Evolutionary conservation across 139 green algal genomes (phyloP).

Genomic region (Tetratostichococcus sp.): DNA sequence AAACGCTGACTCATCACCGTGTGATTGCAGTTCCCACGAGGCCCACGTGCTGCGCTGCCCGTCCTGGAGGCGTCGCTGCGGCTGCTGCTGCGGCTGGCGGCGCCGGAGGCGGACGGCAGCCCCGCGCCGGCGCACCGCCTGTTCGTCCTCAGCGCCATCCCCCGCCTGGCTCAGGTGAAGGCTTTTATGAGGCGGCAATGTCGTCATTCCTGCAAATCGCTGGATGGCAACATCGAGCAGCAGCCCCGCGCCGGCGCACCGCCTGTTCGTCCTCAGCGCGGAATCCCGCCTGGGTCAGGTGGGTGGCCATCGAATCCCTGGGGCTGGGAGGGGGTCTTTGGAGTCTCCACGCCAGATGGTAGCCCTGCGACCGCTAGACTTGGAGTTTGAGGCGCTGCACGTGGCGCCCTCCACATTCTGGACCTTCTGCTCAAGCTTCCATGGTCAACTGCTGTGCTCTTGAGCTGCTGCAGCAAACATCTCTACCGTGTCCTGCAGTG

Average conservation of each 20-base stretch:
- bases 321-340: too few relatives aligned
- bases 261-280: constrained; percentile 23
- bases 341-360: too few relatives aligned
- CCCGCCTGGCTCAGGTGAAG: neutral
- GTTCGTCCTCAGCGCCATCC: constrained; percentile 4
- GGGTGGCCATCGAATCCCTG: too few relatives aligned
- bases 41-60: constrained; percentile 19
- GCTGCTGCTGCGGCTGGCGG: constrained; percentile 54
- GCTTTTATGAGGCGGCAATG: too few relatives aligned
- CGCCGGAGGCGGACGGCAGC: constrained; percentile 17
- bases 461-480: constrained; percentile 18
- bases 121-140: constrained; percentile 42
- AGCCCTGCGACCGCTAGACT: too few relatives aligned
- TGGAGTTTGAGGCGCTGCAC: too few relatives aligned
- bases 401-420: too few relatives aligned
- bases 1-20: too few relatives aligned
- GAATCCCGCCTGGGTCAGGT: neutral
- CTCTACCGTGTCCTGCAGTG: neutral
- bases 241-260: constrained; percentile 30
- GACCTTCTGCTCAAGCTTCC: too few relatives aligned
- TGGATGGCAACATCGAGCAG: too few relatives aligned
- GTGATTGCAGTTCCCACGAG: constrained; percentile 5
- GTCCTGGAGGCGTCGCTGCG: constrained; percentile 58
- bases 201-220: too few relatives aligned
- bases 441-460: too few relatives aligned